Evolutionary conservation across 2,329 filamentous ascomycete species (phyloP).

Genomic region (Cercospora beticola): DNA sequence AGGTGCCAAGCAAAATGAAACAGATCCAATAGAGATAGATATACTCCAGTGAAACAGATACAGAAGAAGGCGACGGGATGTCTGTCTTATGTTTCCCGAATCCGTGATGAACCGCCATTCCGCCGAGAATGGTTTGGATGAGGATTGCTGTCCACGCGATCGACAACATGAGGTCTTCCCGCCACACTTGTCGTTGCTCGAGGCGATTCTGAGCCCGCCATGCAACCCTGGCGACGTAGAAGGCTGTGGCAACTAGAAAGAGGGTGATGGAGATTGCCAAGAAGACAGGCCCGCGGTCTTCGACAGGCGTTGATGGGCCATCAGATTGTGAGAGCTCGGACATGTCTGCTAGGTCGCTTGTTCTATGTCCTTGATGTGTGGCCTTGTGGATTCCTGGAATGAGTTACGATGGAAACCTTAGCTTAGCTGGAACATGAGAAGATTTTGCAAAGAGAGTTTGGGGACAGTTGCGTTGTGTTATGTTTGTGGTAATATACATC

Average conservation of each 20-base stretch:
- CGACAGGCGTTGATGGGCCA: background rate
- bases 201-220: slow-evolving; percentile 21
- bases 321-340: background rate
- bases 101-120: slow-evolving; percentile 26
- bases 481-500: background rate
- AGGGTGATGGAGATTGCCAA: slow-evolving; percentile 27
- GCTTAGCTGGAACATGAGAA: background rate
- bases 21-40: slow-evolving; percentile 35
- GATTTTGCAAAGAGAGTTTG: background rate
- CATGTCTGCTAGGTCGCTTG: background rate
- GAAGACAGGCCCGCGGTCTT: slow-evolving; percentile 9
- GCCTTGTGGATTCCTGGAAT: background rate
- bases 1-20: slow-evolving; percentile 31
- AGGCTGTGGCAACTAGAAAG: slow-evolving; percentile 23
- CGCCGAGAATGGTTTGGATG: slow-evolving; percentile 26
- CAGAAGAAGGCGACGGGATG: slow-evolving; percentile 8
- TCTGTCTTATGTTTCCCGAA: slow-evolving; percentile 29
- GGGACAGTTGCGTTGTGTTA: background rate
- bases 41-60: slow-evolving; percentile 25
- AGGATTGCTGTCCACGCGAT: slow-evolving; percentile 26
- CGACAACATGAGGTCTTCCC: slow-evolving; percentile 27
- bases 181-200: slow-evolving; percentile 21
- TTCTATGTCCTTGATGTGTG: background rate
- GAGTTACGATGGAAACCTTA: background rate
- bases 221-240: slow-evolving; percentile 23